Evolutionary conservation across 306 rosid genomes (phyloP).

Genomic region (Lotus japonicus): DNA sequence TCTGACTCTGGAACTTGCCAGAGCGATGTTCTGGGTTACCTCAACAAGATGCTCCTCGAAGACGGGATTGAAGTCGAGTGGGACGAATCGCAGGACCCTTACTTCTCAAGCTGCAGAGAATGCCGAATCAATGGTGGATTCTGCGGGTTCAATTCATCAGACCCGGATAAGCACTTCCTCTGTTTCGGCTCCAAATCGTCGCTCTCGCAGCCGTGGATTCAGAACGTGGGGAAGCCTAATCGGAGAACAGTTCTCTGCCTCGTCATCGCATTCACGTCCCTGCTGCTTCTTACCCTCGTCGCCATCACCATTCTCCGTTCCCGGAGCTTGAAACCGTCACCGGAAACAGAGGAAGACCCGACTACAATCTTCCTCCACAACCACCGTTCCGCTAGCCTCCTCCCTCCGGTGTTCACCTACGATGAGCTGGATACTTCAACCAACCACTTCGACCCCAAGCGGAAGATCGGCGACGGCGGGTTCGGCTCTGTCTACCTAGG

Average conservation of each 20-base stretch:
- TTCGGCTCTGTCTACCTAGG: conserved; percentile 87
- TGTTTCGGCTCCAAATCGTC: conserved; percentile 38
- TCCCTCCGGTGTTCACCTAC: conserved; percentile 81
- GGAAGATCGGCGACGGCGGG: conserved; percentile 96
- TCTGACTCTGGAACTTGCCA: conserved; percentile 44
- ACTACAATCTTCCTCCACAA: conserved; percentile 63
- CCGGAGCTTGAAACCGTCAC: conserved; percentile 21
- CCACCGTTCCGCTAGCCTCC: conserved; percentile 58
- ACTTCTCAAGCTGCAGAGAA: conserved; percentile 47
- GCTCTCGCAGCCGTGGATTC: conserved; percentile 48
- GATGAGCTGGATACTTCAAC: conserved; percentile 71
- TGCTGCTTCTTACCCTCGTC: conserved; percentile 31
- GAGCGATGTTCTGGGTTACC: conserved; percentile 50
- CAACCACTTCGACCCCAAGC: conserved; percentile 61
- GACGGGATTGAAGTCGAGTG: conserved; percentile 62
- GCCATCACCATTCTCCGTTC: conserved; percentile 34
- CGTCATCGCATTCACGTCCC: conserved; percentile 32
- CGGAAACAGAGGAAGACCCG: conserved; percentile 53
- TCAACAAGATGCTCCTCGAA: conserved; percentile 35
- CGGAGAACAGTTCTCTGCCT: conserved; percentile 29
- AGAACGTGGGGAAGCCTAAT: conserved; percentile 20
- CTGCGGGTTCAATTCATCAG: conserved; percentile 73
- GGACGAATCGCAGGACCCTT: conserved; percentile 61
- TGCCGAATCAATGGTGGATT: conserved; percentile 41
- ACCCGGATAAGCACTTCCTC: conserved; percentile 45